Percentiles rank a stretch among this genome's conserved stretches.
phyloP scores from a whole-genome alignment of 257 asterid genomes.

The Lantana camara region DNA sequence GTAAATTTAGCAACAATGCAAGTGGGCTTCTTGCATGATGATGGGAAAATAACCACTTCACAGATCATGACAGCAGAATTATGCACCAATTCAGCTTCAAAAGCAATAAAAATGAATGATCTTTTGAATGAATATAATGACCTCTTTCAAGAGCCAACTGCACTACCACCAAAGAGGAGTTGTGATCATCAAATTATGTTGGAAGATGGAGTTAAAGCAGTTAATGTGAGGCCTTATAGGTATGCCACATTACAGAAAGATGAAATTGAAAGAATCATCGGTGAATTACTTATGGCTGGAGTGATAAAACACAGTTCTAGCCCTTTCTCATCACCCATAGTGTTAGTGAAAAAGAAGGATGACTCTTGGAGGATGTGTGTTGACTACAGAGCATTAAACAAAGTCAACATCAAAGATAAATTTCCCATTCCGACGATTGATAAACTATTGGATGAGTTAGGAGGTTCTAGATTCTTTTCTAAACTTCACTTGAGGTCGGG shows the following conservation, averaged over 20 bases:
- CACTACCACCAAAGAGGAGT: background rate
- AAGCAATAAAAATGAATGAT: no score
- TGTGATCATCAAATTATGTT: background rate
- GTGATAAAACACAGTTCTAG: background rate
- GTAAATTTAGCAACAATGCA: no score
- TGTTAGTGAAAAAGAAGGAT: background rate
- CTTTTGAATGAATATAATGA: background rate
- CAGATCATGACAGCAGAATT: background rate
- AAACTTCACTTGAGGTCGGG: no score
- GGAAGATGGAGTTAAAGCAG: background rate
- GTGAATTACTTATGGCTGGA: background rate
- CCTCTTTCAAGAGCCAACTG: background rate
- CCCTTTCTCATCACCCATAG: background rate
- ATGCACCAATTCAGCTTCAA: background rate
- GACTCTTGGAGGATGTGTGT: background rate
- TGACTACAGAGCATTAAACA: no score
- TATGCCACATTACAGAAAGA: background rate
- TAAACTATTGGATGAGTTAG: no score
- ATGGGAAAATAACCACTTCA: background rate
- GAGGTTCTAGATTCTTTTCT: no score
- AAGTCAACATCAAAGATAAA: no score
- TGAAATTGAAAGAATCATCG: background rate
- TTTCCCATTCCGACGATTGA: no score
- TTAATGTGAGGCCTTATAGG: background rate
- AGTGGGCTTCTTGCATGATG: no score